Evolutionary conservation across 768 basidiomycete species (phyloP), one percentile per base, ranked within the genome.

Genomic region (Chiua virens): DNA sequence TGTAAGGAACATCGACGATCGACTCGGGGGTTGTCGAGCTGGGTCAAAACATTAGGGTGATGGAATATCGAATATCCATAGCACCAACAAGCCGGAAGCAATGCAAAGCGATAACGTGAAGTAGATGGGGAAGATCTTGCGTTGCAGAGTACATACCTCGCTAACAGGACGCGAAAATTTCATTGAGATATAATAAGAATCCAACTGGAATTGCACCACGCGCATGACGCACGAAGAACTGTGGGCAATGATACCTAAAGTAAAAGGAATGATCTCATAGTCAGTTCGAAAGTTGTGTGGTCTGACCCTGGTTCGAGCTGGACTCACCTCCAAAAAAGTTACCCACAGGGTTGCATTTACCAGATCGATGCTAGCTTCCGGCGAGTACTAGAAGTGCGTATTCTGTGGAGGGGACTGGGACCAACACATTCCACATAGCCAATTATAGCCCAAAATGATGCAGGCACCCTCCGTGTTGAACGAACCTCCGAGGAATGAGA

Each of bases 101-200:
- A 86, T 67, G 21, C 67, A 57, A 34, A 87, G 78, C 13, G 83
- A 85, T 37, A 80, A 64, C 17, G 76, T 64, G 60, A 92, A 92
- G 70, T 88, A 92, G 55, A 87, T 66, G 2, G 90, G 87, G 70
- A 89, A 89, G 1, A 78, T 81, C 59, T 78, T 80, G 62, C 88
- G 82, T 62, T 92, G 90, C 30, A 93, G 77, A 37, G 77, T 72
- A 10, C 84, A 43, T 83, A 79, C 42, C 87, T 80, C 17, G 88
- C 83, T 86, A 52, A 7, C 21, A 38, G 35, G 30, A 47, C n/a
- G n/a, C n/a, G n/a, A n/a, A n/a, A n/a, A n/a, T n/a, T n/a, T n/a
- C n/a, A n/a, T n/a, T n/a, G 28, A 28, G 28, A 14, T 25, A 20
- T 14, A 10, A 37, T 23, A 27, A 36, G 22, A 30, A 18, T 22